These are phyloP conservation scores for Capsella rubella DNA, from an alignment of 441 rosid genomes.

Conservation along the genomic window DNA sequence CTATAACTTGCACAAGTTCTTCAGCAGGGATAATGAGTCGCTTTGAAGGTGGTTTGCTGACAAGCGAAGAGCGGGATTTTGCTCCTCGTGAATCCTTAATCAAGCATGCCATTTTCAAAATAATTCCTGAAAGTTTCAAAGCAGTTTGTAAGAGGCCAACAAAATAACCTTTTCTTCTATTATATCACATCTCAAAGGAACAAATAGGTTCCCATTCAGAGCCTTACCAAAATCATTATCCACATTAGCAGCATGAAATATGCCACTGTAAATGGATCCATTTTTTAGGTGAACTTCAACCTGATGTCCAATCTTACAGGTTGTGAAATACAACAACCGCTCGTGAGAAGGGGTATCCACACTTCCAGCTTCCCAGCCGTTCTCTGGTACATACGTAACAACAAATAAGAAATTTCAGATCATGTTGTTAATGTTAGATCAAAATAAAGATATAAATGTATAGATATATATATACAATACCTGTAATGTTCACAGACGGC, in stretches of 20 bases:
- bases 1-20: constrained; percentile 89
- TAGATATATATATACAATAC: constrained; percentile 43
- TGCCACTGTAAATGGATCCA: constrained; percentile 84
- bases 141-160: constrained; percentile 21
- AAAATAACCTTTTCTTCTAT: constrained; percentile 27
- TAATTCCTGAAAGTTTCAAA: constrained; percentile 61
- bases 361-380: constrained; percentile 55
- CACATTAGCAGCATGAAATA: constrained; percentile 73
- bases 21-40: constrained; percentile 72
- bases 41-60: constrained; percentile 74
- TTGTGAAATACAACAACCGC: constrained; percentile 62
- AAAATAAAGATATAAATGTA: constrained; percentile 5
- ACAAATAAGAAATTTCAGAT: constrained; percentile 29
- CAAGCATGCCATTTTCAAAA: constrained; percentile 92
- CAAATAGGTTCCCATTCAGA: constrained; percentile 6
- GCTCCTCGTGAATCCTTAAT: constrained; percentile 64
- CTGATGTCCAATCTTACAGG: constrained; percentile 76
- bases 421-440: background rate
- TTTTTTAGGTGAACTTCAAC: constrained; percentile 89
- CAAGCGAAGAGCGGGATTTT: constrained; percentile 55
- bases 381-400: constrained; percentile 47
- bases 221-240: constrained; percentile 79
- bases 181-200: constrained; percentile 1
- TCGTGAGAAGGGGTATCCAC: constrained; percentile 63
- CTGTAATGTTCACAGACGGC: constrained; percentile 50